Base-by-base conservation (phyloP, 2,329 filamentous ascomycete genomes). In the Aspergillus piperis region DNA sequence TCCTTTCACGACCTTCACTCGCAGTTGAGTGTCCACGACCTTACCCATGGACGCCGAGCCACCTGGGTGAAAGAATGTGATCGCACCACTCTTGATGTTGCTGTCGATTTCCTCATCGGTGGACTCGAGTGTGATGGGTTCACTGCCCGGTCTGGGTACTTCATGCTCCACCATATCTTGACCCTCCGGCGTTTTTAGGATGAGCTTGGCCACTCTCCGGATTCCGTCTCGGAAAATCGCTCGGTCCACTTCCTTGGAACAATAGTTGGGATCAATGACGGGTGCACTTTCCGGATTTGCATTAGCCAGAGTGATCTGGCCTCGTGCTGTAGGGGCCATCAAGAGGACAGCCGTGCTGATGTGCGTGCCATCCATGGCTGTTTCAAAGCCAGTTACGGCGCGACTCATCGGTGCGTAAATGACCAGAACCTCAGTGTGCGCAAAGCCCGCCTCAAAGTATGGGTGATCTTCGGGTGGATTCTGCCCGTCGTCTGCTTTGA, bases 261-360 rank as follows among this genome's bases (percentile, higher is more conserved):
- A 72, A 39, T 73, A 73, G 44, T 74, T 73, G 0, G 71, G 70
- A 49, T 75, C 68, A 36, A 74, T 72, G 3, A 64, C 23, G 1
- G 70, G 71, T 1, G 62, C n/a, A 0, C 36, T 60, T 10, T 19
- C 56, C 5, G 70, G 62, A n/a, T 63, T 51, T 1, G 57, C 50
- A 3, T 66, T 66, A 0, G 62, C 44, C 2, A 71, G 32, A 1
- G 59, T 65, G 13, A 70, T 65, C 4, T 41, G 38, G 2, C 69
- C 70, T 2, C 65, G 57, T 2, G 70, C 70, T 13, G 69, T 71
- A 1, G 67, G 62, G 3, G 61, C 30, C 36, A 70, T 59, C 5
- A 58, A 59, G 23, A 68, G 51, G 3, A 71, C 62, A 5, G 65
- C 42, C 2, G 69, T 62, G 2, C 63, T 54, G 8, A 73, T 68